These are phyloP conservation scores for Tetrapisispora namnaoensis DNA, from an alignment of 805 yeast genomes.

Conservation along the genomic window DNA sequence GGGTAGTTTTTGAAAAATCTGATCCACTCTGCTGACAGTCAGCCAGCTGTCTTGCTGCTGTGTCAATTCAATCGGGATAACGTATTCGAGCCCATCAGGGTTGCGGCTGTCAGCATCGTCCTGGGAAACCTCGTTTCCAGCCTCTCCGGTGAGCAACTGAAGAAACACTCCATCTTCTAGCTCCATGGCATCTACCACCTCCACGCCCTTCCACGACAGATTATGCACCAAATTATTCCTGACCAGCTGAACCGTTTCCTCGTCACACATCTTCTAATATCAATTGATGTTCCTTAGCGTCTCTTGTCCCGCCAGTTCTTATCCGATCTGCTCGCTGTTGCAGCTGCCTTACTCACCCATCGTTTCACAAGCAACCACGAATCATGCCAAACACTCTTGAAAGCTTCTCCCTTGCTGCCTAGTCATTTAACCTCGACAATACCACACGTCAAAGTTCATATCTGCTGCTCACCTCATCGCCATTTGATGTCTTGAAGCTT, in stretches of 20 bases:
- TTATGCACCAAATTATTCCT: conserved; percentile 19
- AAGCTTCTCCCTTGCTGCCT: too few species aligned
- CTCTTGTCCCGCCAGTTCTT: too few species aligned
- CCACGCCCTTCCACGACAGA: conserved; percentile 23
- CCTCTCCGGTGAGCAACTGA: conserved; percentile 15
- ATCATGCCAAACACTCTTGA: too few species aligned
- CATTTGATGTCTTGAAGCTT: too few species aligned
- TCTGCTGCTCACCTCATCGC: too few species aligned
- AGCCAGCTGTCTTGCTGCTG: conserved; percentile 17
- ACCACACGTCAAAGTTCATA: background rate
- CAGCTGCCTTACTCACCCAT: too few species aligned
- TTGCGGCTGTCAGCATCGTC: conserved; percentile 13
- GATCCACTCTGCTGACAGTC: conserved; percentile 19
- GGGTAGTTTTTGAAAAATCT: conserved; percentile 13
- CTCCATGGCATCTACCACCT: background rate
- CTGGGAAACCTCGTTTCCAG: conserved; percentile 12
- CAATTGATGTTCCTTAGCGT: too few species aligned
- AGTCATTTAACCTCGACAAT: too few species aligned
- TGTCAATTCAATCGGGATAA: conserved; percentile 24
- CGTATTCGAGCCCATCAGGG: conserved; percentile 13
- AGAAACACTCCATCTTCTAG: background rate
- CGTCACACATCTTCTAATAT: background rate
- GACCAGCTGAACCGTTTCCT: conserved; percentile 1
- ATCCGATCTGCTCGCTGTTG: too few species aligned
- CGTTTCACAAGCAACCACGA: too few species aligned